Evolutionary conservation across 768 basidiomycete species (phyloP).

Genomic region (Suillus weaverae): DNA sequence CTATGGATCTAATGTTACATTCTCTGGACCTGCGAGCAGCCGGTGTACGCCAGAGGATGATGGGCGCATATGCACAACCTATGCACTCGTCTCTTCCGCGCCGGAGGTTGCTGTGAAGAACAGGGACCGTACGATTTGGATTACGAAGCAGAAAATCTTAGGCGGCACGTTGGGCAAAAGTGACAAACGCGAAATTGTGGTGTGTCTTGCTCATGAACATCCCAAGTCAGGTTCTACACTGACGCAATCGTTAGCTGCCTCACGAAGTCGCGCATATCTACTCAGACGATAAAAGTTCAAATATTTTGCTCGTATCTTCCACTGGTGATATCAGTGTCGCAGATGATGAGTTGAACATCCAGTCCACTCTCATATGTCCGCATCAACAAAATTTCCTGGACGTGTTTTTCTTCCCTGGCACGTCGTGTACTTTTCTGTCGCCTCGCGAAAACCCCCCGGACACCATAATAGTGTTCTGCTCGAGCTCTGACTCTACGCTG

Average conservation of each 20-base stretch:
- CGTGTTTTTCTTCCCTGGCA: conserved; percentile 31
- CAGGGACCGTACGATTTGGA: conserved; percentile 54
- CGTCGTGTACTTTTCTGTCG: conserved; percentile 30
- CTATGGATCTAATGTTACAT: conserved; percentile 62
- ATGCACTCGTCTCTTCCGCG: conserved; percentile 50
- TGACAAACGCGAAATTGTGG: conserved; percentile 45
- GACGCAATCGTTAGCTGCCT: conserved; percentile 39
- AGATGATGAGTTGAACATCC: conserved; percentile 28
- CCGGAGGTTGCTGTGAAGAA: conserved; percentile 44
- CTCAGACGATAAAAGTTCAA: conserved; percentile 28
- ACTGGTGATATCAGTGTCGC: conserved; percentile 35
- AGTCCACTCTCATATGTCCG: conserved; percentile 26
- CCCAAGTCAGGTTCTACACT: conserved; percentile 4
- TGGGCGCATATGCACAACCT: conserved; percentile 47
- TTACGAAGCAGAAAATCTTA: conserved; percentile 57
- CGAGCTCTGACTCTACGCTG: conserved; percentile 16
- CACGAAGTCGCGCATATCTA: conserved; percentile 41
- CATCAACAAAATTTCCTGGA: conserved; percentile 28
- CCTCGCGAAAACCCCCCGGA: conserved; percentile 12
- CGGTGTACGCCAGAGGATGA: conserved; percentile 34
- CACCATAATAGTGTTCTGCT: conserved; percentile 24
- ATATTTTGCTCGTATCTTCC: conserved; percentile 34
- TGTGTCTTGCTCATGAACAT: conserved; percentile 33
- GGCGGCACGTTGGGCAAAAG: conserved; percentile 29
- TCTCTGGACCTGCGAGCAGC: conserved; percentile 59